Percentiles rank a stretch among this genome's conserved stretches.
These are phyloP conservation scores for Ogataea nitratoaversa DNA, from an alignment of 805 yeast genomes.

Conservation along the genomic window DNA sequence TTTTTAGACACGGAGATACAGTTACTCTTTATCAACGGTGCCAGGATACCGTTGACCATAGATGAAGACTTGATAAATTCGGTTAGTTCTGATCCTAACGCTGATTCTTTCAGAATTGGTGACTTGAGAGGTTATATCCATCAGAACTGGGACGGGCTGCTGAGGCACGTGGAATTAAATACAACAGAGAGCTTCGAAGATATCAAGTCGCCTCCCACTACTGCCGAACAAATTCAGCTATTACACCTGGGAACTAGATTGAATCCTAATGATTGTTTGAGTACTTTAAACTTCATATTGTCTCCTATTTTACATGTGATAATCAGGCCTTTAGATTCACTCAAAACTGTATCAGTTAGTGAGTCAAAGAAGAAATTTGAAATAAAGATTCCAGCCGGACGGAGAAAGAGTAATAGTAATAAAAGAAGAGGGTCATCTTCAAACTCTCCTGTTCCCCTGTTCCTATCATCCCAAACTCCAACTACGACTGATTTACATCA, in stretches of 20 bases:
- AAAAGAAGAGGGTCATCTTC: conserved; percentile 23
- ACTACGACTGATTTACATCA: too few species aligned
- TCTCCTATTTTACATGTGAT: conserved; percentile 29
- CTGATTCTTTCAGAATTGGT: conserved; percentile 20
- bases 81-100: conserved; percentile 10
- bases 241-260: conserved; percentile 29
- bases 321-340: conserved; percentile 25
- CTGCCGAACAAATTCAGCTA: conserved; percentile 28
- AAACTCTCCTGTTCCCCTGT: conserved; percentile 25
- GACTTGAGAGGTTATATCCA: conserved; percentile 26
- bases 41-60: conserved; percentile 15
- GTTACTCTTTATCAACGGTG: conserved; percentile 22
- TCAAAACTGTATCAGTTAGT: conserved; percentile 2
- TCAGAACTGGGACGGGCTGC: conserved; percentile 21
- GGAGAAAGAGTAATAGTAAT: conserved; percentile 7
- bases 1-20: conserved; percentile 11
- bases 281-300: conserved; percentile 18
- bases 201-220: conserved; percentile 10
- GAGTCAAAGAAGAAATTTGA: conserved; percentile 20
- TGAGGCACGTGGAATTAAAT: conserved; percentile 1
- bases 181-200: conserved; percentile 11
- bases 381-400: conserved; percentile 10
- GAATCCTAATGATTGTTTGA: conserved; percentile 22
- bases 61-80: conserved; percentile 8
- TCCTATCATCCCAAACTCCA: conserved; percentile 4